Conservation (phyloP, 1,139 yeast species). For the Kazachstania sp. region DNA sequence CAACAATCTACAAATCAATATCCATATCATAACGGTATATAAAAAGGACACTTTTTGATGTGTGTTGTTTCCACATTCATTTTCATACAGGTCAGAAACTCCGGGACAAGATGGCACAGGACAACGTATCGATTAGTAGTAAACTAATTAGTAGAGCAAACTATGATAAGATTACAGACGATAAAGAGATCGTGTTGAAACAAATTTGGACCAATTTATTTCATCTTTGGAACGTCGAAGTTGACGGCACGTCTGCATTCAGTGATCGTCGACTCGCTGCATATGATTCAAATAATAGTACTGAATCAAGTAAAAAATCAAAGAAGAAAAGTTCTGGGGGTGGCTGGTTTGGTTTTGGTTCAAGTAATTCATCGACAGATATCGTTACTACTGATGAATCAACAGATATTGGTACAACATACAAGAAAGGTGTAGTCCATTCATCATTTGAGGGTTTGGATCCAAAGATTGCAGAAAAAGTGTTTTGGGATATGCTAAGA, state of each 20-base stretch:
- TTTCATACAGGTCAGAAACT: too few relatives aligned
- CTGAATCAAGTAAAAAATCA: conserved; percentile 1
- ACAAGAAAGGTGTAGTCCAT: conserved; percentile 25
- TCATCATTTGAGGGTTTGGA: conserved; percentile 35
- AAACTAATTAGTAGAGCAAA: conserved; percentile 4
- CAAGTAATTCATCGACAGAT: neutral
- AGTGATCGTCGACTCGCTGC: conserved; percentile 9
- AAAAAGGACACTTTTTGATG: too few relatives aligned
- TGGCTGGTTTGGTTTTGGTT: conserved; percentile 1
- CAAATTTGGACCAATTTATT: conserved; percentile 67
- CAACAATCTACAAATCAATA: too few relatives aligned
- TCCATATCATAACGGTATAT: too few relatives aligned
- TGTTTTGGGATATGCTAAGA: conserved; percentile 45
- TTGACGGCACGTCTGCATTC: conserved; percentile 33
- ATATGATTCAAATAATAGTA: neutral
- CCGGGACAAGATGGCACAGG: neutral
- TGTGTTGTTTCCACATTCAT: too few relatives aligned
- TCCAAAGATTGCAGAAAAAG: conserved; percentile 36
- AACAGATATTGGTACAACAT: neutral
- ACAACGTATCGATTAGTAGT: neutral
- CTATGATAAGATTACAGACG: conserved; percentile 36
- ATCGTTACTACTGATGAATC: neutral
- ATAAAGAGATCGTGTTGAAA: conserved; percentile 60
- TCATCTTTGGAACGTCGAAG: conserved; percentile 51
- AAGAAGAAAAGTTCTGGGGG: conserved; percentile 9